phyloP scores from a whole-genome alignment of 208 protist species.

The Wallacemonas collosoma region DNA sequence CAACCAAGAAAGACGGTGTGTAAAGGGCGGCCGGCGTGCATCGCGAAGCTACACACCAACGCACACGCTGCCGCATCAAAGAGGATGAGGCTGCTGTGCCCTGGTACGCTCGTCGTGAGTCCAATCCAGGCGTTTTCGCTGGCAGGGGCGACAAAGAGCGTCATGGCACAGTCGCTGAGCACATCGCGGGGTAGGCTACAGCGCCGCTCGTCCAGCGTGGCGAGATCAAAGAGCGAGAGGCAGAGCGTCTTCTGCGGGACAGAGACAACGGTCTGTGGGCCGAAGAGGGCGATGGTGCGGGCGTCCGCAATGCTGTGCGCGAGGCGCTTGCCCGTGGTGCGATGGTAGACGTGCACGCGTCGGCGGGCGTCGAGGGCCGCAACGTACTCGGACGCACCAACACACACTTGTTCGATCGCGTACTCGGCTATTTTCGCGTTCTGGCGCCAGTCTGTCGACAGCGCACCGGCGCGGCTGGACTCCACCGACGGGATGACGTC shows the following conservation, averaged over 20 bases:
- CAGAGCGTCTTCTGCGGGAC: conserved; percentile 20
- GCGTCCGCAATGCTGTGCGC: conserved; percentile 29
- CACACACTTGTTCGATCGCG: conserved; percentile 38
- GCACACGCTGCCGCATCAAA: not conserved
- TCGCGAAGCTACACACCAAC: not conserved
- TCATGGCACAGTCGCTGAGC: conserved; percentile 13
- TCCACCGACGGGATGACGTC: conserved; percentile 59
- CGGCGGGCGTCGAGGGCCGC: conserved; percentile 23
- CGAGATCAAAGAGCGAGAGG: conserved; percentile 25
- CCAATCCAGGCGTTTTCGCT: conserved; percentile 1
- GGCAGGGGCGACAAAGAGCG: conserved; percentile 15
- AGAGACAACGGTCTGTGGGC: conserved; percentile 42
- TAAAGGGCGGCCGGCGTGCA: conserved; percentile 30
- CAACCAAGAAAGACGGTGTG: conserved; percentile 58
- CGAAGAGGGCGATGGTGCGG: conserved; percentile 34
- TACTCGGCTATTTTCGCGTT: conserved; percentile 65
- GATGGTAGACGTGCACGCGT: conserved; percentile 37
- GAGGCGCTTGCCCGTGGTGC: conserved; percentile 29
- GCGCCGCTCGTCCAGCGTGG: not conserved
- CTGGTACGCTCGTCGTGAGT: not conserved
- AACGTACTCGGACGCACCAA: conserved; percentile 30
- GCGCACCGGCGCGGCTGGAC: conserved; percentile 39
- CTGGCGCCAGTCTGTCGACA: conserved; percentile 56
- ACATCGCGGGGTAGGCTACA: conserved; percentile 26
- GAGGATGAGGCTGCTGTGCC: not conserved